phyloP scores from a whole-genome alignment of 1,284 basidiomycete genomes.

The Ganoderma sp. region DNA sequence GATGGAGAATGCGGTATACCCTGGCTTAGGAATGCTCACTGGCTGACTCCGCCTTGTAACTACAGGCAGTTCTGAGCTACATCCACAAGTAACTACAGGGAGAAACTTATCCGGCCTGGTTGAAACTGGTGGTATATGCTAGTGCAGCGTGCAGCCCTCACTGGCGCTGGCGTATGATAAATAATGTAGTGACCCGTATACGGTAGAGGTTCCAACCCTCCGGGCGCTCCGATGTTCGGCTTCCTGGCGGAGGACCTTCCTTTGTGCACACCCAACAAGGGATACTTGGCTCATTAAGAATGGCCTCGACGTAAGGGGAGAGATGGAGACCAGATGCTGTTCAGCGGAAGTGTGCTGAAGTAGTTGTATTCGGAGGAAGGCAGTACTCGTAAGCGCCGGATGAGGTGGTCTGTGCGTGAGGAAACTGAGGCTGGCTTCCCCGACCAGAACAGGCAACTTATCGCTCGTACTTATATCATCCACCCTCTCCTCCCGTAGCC shows the following conservation, averaged over 20 bases:
- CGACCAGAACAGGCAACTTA: conserved; percentile 7
- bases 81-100: no score
- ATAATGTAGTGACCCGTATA: no score
- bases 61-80: no score
- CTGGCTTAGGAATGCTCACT: no score
- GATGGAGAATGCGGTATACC: no score
- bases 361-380: no score
- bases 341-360: background rate
- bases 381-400: conserved; percentile 12
- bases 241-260: background rate
- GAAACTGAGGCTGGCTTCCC: conserved; percentile 3
- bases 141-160: no score
- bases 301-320: background rate
- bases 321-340: background rate
- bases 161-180: no score
- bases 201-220: no score
- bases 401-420: conserved; percentile 36
- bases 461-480: conserved; percentile 22
- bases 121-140: no score
- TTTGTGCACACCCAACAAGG: background rate
- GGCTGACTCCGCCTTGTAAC: no score
- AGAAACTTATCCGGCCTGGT: no score
- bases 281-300: background rate
- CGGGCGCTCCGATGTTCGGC: background rate
- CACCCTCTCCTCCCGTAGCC: conserved; percentile 2